A percentile compares a stretch with the other conserved stretches of the same genome.
Evolutionary conservation across 148 eudicot genomes (phyloP).

Genomic region (Pharnaceum exiguum): DNA sequence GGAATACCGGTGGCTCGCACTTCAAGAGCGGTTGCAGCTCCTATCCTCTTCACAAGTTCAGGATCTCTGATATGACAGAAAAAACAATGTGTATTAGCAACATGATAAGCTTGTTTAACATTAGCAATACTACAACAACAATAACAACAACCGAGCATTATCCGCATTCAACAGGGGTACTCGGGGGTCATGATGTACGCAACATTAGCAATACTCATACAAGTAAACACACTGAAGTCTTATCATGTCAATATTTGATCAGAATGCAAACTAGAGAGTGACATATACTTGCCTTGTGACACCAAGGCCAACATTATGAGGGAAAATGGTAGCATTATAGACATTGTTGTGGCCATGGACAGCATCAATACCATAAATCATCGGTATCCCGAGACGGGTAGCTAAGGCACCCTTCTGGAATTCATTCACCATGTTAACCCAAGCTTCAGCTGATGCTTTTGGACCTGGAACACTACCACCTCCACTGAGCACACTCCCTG

Average conservation of each 20-base stretch:
- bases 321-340: conserved; percentile 58
- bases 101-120: neutral
- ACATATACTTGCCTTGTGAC: conserved; percentile 50
- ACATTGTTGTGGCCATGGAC: conserved; percentile 69
- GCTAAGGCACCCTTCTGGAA: conserved; percentile 61
- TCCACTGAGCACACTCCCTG: conserved; percentile 59
- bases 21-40: conserved; percentile 84
- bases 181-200: no score
- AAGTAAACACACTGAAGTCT: no score
- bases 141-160: no score
- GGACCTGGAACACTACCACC: conserved; percentile 64
- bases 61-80: conserved; percentile 45
- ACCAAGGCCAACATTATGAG: conserved; percentile 74
- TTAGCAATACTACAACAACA: neutral
- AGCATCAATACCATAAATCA: conserved; percentile 66
- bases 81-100: neutral
- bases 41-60: conserved; percentile 58
- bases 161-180: no score
- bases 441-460: conserved; percentile 48
- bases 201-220: no score
- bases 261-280: neutral
- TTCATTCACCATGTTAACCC: conserved; percentile 62
- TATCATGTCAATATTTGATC: neutral
- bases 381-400: conserved; percentile 59
- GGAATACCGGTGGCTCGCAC: conserved; percentile 70